Percentiles rank a stretch among this genome's conserved stretches.
Conservation (phyloP, 2,329 filamentous ascomycete genomes). For the Cladophialophora exuberans region DNA sequence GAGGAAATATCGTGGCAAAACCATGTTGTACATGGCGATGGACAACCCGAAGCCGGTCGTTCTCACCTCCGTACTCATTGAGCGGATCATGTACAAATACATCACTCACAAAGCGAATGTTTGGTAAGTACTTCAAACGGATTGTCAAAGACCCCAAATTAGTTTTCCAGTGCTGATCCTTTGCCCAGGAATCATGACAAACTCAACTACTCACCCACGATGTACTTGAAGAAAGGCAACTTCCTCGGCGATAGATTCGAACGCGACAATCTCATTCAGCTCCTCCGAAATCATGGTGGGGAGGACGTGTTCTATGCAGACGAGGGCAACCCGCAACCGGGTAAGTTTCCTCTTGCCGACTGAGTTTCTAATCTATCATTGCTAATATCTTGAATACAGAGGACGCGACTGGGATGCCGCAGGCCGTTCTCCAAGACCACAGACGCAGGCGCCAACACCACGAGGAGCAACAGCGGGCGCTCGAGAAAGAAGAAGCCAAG, state of each 20-base stretch:
- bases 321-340: neutral
- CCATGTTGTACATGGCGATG: neutral
- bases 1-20: neutral
- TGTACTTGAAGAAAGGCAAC: neutral
- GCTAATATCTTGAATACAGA: too few species aligned
- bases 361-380: too few species aligned
- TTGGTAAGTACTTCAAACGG: too few species aligned
- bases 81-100: neutral
- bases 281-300: neutral
- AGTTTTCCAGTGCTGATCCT: too few species aligned
- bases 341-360: too few species aligned
- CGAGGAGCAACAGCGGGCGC: too few species aligned
- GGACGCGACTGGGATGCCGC: too few species aligned
- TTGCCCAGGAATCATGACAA: too few species aligned
- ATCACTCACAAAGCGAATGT: neutral
- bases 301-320: neutral
- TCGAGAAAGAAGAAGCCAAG: too few species aligned
- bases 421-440: too few species aligned
- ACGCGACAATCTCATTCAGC: neutral
- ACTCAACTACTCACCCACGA: neutral
- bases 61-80: neutral
- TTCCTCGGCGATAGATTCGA: neutral
- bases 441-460: too few species aligned
- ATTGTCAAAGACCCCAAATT: neutral
- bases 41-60: neutral